These are phyloP conservation scores for Metschnikowia henanensis DNA, from an alignment of 805 yeast genomes.

Conservation along the genomic window DNA sequence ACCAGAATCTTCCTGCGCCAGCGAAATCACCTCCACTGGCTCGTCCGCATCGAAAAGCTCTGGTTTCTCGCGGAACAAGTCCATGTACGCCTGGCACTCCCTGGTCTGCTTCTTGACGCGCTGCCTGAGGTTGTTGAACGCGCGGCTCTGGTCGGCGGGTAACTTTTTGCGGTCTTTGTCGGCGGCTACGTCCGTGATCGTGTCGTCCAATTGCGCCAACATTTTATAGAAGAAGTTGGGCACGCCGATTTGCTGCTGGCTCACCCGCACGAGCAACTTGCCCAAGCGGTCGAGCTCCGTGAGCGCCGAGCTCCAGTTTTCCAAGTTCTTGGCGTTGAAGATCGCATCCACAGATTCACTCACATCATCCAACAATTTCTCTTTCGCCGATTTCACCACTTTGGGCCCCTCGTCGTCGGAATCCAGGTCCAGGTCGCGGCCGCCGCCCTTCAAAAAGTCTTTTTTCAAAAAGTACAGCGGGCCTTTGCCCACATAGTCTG, in stretches of 20 bases:
- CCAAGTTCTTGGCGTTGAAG: slow-evolving; percentile 64
- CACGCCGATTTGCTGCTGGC: slow-evolving; percentile 72
- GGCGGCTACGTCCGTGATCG: slow-evolving; percentile 51
- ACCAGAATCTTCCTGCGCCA: slow-evolving; percentile 30
- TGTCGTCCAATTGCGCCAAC: slow-evolving; percentile 71
- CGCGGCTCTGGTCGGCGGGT: slow-evolving; percentile 80
- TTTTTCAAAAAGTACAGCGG: slow-evolving; percentile 58
- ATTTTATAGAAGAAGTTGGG: slow-evolving; percentile 73
- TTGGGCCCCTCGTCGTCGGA: slow-evolving; percentile 71
- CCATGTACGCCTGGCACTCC: slow-evolving; percentile 63
- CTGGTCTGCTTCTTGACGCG: slow-evolving; percentile 78
- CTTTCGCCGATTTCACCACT: slow-evolving; percentile 91
- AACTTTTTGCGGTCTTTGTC: slow-evolving; percentile 62
- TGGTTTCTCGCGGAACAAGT: slow-evolving; percentile 64
- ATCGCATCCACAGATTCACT: slow-evolving; percentile 62
- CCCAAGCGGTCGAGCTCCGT: slow-evolving; percentile 77
- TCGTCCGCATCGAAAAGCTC: slow-evolving; percentile 67
- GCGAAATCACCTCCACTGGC: slow-evolving; percentile 36
- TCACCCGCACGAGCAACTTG: slow-evolving; percentile 63
- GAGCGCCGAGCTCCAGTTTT: slow-evolving; percentile 78
- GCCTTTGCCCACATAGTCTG: slow-evolving; percentile 40
- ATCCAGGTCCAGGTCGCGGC: slow-evolving; percentile 43
- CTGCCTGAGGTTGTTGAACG: slow-evolving; percentile 85
- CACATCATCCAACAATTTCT: slow-evolving; percentile 88
- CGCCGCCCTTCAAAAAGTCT: slow-evolving; percentile 43